These are phyloP conservation scores for Ophiosphaerella herpotricha DNA, from an alignment of 2,329 filamentous ascomycete species.

Conservation along the genomic window DNA sequence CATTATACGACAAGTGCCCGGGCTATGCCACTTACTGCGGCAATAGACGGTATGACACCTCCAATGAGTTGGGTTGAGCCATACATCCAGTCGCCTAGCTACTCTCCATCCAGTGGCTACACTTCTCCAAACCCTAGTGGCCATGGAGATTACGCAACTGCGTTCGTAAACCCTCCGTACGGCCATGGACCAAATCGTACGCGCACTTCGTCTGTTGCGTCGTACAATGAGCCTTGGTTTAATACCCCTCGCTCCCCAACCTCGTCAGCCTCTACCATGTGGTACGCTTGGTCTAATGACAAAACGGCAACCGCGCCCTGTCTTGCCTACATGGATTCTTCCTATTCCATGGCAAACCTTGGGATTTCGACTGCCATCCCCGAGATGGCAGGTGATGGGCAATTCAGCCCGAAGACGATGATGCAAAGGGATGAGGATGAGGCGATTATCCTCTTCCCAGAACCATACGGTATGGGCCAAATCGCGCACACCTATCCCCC, in stretches of 20 bases:
- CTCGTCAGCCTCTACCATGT: conserved; percentile 40
- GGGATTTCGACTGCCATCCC: conserved; percentile 23
- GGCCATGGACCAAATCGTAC: conserved; percentile 32
- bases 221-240: conserved; percentile 41
- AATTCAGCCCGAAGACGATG: conserved; percentile 38
- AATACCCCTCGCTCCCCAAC: conserved; percentile 39
- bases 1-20: conserved; percentile 10
- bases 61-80: conserved; percentile 31
- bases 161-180: conserved; percentile 37
- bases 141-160: conserved; percentile 31
- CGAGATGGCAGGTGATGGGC: conserved; percentile 29
- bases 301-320: conserved; percentile 30
- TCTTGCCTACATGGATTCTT: conserved; percentile 28
- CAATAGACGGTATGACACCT: conserved; percentile 23
- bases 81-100: conserved; percentile 35
- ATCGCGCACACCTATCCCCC: conserved; percentile 36
- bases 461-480: conserved; percentile 46
- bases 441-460: conserved; percentile 39
- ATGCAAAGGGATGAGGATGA: conserved; percentile 45
- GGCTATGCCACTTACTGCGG: conserved; percentile 20
- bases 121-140: conserved; percentile 33
- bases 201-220: conserved; percentile 45
- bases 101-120: conserved; percentile 42
- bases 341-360: conserved; percentile 33
- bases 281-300: conserved; percentile 38